Percentiles rank a stretch among this genome's conserved stretches.
These are phyloP conservation scores for Ceratobasidium sp. DNA, from an alignment of 1,284 basidiomycete species.

Conservation along the genomic window DNA sequence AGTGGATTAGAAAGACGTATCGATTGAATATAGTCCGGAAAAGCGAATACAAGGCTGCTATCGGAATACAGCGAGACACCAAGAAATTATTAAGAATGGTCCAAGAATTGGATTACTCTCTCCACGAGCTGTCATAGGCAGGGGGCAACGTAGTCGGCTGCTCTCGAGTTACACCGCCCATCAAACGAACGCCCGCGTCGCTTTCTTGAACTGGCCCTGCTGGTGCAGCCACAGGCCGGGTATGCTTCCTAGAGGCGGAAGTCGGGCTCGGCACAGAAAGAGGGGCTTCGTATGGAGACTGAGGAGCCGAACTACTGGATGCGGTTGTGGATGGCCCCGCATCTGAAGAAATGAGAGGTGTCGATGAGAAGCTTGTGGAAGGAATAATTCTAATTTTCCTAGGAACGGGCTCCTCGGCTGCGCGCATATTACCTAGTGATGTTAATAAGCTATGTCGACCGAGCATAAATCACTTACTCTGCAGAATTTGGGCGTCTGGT, in stretches of 20 bases:
- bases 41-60: not conserved
- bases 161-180: not conserved
- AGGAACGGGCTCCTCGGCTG: not conserved
- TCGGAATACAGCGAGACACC: not conserved
- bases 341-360: not conserved
- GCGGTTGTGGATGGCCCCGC: not conserved
- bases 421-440: not conserved
- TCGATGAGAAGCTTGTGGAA: not conserved
- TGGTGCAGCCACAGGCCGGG: not conserved
- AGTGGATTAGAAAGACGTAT: not conserved
- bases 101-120: not conserved
- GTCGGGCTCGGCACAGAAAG: not conserved
- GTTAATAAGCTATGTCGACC: not conserved
- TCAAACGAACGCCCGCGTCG: constrained; percentile 25
- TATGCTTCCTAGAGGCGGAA: not conserved
- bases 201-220: constrained; percentile 17
- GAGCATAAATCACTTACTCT: constrained; percentile 8
- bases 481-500: not conserved
- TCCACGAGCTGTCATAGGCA: constrained; percentile 31
- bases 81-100: not conserved
- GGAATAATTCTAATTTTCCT: not conserved
- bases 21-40: not conserved
- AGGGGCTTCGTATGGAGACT: not conserved
- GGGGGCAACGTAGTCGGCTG: constrained; percentile 13
- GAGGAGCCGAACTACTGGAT: not conserved